These are phyloP conservation scores for Scleromitrula shiraiana DNA, from an alignment of 2,329 filamentous ascomycete species.

Conservation along the genomic window DNA sequence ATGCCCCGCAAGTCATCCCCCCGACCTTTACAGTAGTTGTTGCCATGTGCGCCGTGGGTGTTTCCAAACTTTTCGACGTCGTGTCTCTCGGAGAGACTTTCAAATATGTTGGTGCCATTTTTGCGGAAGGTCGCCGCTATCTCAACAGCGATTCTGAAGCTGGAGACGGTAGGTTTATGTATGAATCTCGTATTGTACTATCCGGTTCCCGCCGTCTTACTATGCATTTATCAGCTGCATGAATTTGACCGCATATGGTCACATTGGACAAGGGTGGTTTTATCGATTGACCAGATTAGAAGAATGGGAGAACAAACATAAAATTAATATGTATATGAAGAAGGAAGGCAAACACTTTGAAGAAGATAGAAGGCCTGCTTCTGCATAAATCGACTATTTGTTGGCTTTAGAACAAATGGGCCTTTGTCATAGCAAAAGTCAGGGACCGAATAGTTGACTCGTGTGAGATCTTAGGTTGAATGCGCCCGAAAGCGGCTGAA, in stretches of 20 bases:
- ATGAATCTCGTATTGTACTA: conserved; percentile 3
- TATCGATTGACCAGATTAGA: conserved; percentile 5
- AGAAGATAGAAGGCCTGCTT: conserved; percentile 10
- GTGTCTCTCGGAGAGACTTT: conserved; percentile 21
- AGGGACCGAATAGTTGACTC: background rate
- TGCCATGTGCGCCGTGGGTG: conserved; percentile 56
- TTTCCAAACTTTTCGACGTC: conserved; percentile 12
- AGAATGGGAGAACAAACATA: background rate
- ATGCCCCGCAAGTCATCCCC: conserved; percentile 89
- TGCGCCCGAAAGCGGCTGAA: background rate
- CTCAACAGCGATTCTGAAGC: background rate
- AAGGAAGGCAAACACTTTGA: too few species aligned
- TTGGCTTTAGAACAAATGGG: background rate
- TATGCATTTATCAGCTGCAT: conserved; percentile 8
- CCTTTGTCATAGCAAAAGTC: conserved; percentile 1
- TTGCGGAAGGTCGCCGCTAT: background rate
- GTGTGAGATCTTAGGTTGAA: background rate
- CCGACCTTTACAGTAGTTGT: conserved; percentile 87
- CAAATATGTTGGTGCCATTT: conserved; percentile 26
- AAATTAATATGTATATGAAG: background rate
- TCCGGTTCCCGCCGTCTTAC: conserved; percentile 2
- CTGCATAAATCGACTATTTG: background rate
- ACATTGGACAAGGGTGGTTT: conserved; percentile 4
- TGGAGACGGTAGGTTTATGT: conserved; percentile 1
- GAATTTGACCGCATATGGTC: background rate